phyloP scores from a whole-genome alignment of 2,329 filamentous ascomycete genomes.

The Exophiala spinifera region DNA sequence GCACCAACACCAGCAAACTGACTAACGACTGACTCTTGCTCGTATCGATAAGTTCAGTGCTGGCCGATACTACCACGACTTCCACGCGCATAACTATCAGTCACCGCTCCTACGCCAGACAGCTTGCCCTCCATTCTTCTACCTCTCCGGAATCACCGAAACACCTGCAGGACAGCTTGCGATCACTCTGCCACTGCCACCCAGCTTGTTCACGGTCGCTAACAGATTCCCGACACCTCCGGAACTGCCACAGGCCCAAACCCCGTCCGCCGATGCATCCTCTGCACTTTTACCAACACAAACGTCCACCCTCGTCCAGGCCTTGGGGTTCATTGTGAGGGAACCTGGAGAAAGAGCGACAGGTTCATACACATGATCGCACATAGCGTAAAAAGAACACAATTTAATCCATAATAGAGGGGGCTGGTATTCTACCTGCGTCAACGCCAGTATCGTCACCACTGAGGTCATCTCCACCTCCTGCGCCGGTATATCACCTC shows the following conservation, averaged over 20 bases:
- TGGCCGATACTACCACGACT: no score
- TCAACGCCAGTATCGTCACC: constrained; percentile 1
- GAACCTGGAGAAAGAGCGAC: background rate
- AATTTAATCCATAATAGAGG: background rate
- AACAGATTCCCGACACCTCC: background rate
- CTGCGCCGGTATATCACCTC: constrained; percentile 1
- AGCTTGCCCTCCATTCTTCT: no score
- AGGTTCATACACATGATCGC: background rate
- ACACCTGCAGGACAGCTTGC: background rate
- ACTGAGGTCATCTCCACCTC: background rate
- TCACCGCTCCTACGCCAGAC: no score
- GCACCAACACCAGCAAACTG: no score
- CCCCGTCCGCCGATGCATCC: background rate
- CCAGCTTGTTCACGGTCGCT: background rate
- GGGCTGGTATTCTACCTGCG: constrained; percentile 7
- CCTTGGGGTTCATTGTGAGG: background rate
- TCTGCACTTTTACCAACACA: background rate
- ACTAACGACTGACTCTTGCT: no score
- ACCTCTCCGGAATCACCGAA: no score
- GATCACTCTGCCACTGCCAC: background rate
- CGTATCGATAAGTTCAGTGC: no score
- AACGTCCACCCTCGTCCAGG: background rate
- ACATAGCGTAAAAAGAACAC: background rate
- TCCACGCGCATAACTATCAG: no score
- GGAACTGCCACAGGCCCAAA: background rate